Evolutionary conservation across 2,329 filamentous ascomycete genomes (phyloP), one percentile per base, ranked within the genome.

Genomic region (Fonsecaea pedrosoi): DNA sequence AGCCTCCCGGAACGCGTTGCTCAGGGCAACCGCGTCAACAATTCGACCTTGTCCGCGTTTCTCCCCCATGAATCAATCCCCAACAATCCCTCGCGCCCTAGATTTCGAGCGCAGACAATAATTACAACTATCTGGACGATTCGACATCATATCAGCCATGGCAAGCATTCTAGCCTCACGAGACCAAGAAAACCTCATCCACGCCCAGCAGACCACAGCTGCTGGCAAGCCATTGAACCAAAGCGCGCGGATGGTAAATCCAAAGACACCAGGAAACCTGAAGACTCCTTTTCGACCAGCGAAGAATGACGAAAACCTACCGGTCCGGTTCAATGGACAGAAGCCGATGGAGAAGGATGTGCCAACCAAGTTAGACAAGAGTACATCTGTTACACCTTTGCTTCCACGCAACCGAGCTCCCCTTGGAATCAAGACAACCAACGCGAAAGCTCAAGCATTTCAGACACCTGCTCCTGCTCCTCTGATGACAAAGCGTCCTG

Each of bases 401-500:
- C 91, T 85, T 64, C 85, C 89, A 59, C 87, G 88, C 66, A 89
- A 83, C 67, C 89, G 94, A 74, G 93, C 94, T 42, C 91, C 92
- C 12, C 82, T 99, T 56, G 94, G 94, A 38, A 90, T 92, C 84
- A 99, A 99, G 80, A 98, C 94, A 1, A 98, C 95, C 60, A 99
- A 99, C 78, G 92, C 92, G 62, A 98, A 96, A 82, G 86, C 89
- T 67, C 87, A 84, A 75, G 84, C 83, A 58, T 85, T 88, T 71
- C 89, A 90, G 70, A 89, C 88, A 3, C 86, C 86, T 6, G 89
- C 86, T 35, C 89, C 86, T 37, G 90, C 89, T 73, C 82, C 81
- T 66, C 82, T 83, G 25, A 83, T 85, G 48, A 83, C 85, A 56
- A 87, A 89, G 66, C 78, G 86, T 58, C 88, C 89, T 70, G 90